Evolutionary conservation across 352 stramenopile species (phyloP).

Genomic region (Blastocystis sp.): DNA sequence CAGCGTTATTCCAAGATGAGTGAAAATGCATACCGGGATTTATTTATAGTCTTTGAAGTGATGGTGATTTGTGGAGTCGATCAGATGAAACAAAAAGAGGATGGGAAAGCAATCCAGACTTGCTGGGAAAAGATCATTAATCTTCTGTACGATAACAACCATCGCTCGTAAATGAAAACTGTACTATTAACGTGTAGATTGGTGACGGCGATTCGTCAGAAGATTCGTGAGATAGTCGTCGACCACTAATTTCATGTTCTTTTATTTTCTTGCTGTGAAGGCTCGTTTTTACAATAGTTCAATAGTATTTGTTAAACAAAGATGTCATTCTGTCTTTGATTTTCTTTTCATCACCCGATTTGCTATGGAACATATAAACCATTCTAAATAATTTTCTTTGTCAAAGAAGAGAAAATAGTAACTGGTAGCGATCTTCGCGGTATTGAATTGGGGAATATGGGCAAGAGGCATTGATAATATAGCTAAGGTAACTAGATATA

Average conservation of each 20-base stretch:
- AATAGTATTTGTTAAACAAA: conserved; percentile 4
- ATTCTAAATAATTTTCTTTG: conserved; percentile 17
- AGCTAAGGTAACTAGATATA: background rate
- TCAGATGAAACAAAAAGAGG: background rate
- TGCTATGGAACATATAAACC: too few species aligned
- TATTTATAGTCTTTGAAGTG: background rate
- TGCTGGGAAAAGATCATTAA: background rate
- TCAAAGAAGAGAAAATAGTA: conserved; percentile 58
- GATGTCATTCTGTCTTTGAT: background rate
- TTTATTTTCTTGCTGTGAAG: background rate
- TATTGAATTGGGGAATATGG: background rate
- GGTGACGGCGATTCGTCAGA: background rate
- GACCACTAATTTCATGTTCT: too few species aligned
- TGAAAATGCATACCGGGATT: background rate
- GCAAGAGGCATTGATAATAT: background rate
- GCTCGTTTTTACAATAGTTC: background rate
- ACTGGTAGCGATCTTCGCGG: background rate
- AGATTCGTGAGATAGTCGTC: conserved; percentile 17
- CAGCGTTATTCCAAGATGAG: background rate
- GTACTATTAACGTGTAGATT: background rate
- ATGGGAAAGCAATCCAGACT: background rate
- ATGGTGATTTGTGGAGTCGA: background rate
- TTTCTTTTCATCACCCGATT: too few species aligned
- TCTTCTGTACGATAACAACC: background rate
- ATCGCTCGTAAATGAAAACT: background rate